A percentile compares a stretch with the other conserved stretches of the same genome.
These are phyloP conservation scores for Dryas integrifolia DNA, from an alignment of 331 rosid genomes.

Conservation along the genomic window DNA sequence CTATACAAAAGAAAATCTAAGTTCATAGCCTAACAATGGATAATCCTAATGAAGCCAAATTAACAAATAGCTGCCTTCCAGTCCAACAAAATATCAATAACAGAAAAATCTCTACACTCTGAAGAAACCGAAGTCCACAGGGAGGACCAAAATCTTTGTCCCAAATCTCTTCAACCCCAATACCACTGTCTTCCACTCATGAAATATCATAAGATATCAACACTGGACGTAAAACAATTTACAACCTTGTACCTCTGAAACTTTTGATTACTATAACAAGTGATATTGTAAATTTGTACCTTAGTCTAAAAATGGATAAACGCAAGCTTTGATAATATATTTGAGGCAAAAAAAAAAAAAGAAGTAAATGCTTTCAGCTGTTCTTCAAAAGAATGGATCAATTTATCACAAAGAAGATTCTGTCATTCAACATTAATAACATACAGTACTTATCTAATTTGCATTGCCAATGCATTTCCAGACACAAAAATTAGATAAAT, in stretches of 20 bases:
- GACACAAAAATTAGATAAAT: background rate
- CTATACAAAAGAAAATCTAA: too few species aligned
- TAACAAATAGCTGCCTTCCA: too few species aligned
- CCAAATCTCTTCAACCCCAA: too few species aligned
- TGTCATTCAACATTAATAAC: background rate
- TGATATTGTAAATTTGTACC: background rate
- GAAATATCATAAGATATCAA: background rate
- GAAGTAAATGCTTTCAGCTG: background rate
- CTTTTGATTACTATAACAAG: background rate
- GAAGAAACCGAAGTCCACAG: too few species aligned
- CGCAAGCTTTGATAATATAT: background rate
- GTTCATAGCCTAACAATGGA: too few species aligned
- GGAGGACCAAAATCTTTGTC: too few species aligned
- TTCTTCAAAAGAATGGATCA: background rate
- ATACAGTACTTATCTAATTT: background rate
- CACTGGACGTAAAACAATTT: background rate
- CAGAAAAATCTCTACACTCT: too few species aligned
- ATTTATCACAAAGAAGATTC: background rate
- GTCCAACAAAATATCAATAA: too few species aligned
- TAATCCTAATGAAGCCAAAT: too few species aligned
- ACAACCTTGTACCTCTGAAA: background rate
- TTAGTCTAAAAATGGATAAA: background rate
- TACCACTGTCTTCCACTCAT: background rate
- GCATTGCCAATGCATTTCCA: background rate
- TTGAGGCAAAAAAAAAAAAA: background rate